Conservation (phyloP, 1,139 yeast species). For the Taphrina betulina region DNA sequence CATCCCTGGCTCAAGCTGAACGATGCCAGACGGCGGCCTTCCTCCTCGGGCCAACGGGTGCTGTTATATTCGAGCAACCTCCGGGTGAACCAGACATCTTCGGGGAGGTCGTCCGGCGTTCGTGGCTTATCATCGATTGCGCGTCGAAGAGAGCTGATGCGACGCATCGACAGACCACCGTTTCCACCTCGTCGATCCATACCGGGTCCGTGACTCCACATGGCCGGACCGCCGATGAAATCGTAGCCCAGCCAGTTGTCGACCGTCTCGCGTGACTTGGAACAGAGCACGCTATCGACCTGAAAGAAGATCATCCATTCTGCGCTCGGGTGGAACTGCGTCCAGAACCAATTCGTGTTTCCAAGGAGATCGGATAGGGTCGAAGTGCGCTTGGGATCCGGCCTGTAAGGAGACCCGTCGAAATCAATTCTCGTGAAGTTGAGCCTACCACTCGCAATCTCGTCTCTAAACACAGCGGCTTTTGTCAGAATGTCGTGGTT, state of each 20-base stretch:
- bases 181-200: slow-evolving; percentile 20
- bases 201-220: slow-evolving; percentile 20
- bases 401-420: slow-evolving; percentile 6
- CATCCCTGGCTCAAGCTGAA: slow-evolving; percentile 22
- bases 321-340: slow-evolving; percentile 16
- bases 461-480: slow-evolving; percentile 3
- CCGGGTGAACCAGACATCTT: slow-evolving; percentile 28
- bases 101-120: slow-evolving; percentile 9
- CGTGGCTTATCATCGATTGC: slow-evolving; percentile 8
- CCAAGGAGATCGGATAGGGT: slow-evolving; percentile 11
- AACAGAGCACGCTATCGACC: slow-evolving; percentile 16
- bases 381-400: background rate
- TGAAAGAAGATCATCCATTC: slow-evolving; percentile 32
- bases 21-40: slow-evolving; percentile 4
- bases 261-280: slow-evolving; percentile 13
- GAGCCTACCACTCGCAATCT: slow-evolving; percentile 3
- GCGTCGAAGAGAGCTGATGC: slow-evolving; percentile 7
- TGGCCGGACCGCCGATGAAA: slow-evolving; percentile 21
- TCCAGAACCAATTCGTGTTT: slow-evolving; percentile 28
- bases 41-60: slow-evolving; percentile 21
- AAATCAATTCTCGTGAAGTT: slow-evolving; percentile 8
- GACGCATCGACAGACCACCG: slow-evolving; percentile 25
- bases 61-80: slow-evolving; percentile 4
- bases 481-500: slow-evolving; percentile 4
- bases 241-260: slow-evolving; percentile 31